Percentiles rank a stretch among this genome's conserved stretches.
Conservation (phyloP, 805 yeast species). For the Monosporozyma unispora region DNA sequence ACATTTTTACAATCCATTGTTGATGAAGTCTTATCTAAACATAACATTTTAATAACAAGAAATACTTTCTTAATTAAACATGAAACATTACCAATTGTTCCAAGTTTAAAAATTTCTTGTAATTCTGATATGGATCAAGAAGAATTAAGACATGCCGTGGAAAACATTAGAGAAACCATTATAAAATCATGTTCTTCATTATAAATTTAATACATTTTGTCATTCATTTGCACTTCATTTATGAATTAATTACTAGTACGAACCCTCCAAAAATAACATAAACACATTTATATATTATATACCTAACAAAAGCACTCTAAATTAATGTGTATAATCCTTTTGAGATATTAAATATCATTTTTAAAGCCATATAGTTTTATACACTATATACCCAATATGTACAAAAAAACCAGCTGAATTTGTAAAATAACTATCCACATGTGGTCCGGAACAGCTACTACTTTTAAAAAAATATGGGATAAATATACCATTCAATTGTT, state of each 20-base stretch:
- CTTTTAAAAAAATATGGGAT: too few relatives aligned
- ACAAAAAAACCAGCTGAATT: too few relatives aligned
- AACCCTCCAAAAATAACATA: background rate
- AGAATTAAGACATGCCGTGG: constrained; percentile 39
- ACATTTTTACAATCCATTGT: constrained; percentile 59
- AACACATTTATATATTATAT: background rate
- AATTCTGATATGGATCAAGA: constrained; percentile 38
- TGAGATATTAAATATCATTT: background rate
- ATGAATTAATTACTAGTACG: background rate
- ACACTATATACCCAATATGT: background rate
- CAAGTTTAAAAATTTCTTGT: constrained; percentile 46
- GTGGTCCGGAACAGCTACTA: too few relatives aligned
- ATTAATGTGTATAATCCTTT: background rate
- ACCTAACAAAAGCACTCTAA: too few relatives aligned
- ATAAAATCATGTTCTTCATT: constrained; percentile 1
- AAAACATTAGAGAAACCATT: constrained; percentile 29
- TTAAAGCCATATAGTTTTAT: background rate
- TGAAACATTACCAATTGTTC: constrained; percentile 62
- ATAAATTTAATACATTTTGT: background rate
- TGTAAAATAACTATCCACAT: too few relatives aligned
- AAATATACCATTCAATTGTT: too few relatives aligned
- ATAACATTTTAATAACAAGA: constrained; percentile 55
- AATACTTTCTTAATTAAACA: constrained; percentile 56
- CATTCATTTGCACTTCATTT: background rate
- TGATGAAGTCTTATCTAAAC: constrained; percentile 42